These are phyloP conservation scores for Tetracladium setigerum DNA, from an alignment of 495 filamentous ascomycete genomes.

Conservation along the genomic window DNA sequence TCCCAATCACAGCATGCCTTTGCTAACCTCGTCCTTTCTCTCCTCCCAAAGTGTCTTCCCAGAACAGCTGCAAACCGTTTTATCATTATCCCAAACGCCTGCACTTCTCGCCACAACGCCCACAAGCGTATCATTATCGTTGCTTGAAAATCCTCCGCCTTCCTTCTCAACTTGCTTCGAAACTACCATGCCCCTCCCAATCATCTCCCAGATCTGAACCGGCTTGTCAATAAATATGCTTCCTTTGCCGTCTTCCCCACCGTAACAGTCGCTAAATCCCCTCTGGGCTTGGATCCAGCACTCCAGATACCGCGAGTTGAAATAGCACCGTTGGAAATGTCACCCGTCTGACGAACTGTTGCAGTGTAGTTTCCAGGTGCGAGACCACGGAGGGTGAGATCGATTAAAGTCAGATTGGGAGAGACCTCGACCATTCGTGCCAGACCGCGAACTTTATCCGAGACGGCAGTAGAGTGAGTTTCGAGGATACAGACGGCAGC, in stretches of 20 bases:
- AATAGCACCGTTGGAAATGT: conserved; percentile 74
- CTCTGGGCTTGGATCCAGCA: conserved; percentile 43
- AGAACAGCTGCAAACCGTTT: conserved; percentile 89
- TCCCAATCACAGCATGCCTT: conserved; percentile 58
- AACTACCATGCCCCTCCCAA: conserved; percentile 83
- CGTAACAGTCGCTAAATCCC: conserved; percentile 64
- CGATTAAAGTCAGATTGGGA: conserved; percentile 68
- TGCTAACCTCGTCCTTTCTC: conserved; percentile 76
- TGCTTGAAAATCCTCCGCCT: conserved; percentile 41
- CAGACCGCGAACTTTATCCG: conserved; percentile 64
- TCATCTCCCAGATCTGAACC: conserved; percentile 90
- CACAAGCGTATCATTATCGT: conserved; percentile 76
- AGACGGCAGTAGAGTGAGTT: conserved; percentile 57
- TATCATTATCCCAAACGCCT: conserved; percentile 97
- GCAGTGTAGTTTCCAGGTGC: conserved; percentile 73
- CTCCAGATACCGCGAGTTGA: conserved; percentile 80
- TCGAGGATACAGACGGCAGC: conserved; percentile 96
- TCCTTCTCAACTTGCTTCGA: conserved; percentile 47
- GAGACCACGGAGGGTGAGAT: conserved; percentile 83
- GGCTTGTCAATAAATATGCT: conserved; percentile 71
- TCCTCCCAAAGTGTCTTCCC: conserved; percentile 99
- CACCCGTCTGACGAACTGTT: conserved; percentile 77
- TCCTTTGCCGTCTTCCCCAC: conserved; percentile 62
- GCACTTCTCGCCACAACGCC: conserved; percentile 92
- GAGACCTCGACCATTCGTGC: conserved; percentile 77